Base-by-base conservation (phyloP, 208 protist species). In the Trypanosoma avium region DNA sequence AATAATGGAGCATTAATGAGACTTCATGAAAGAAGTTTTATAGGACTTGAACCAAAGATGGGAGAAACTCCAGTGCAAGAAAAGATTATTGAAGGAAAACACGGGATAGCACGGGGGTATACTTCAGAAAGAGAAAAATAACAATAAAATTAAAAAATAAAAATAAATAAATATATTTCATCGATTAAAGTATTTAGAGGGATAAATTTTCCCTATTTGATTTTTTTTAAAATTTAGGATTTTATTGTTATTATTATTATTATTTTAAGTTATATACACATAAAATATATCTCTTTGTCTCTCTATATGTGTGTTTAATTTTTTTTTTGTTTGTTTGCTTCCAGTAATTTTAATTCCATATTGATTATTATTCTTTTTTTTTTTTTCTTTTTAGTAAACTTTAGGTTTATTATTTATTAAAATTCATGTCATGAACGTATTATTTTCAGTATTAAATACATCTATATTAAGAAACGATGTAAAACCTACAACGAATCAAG, bases 91-190 rank as follows among this genome's bases (percentile, higher is more conserved):
- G 62, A 92, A 17, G 91, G 91, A 24, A 77, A 77, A 9, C 77
- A 88, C 59, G 91, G 91, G 38, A 94, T 97, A 50, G 91, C 91
- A 0, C 66, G 77, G 17, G 87, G 85, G 12, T 97, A 97, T 62
- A 70, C 76, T 27, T 67, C 75, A 10, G 86, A 91, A 61, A 63
- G 72, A 21, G 43, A 36, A 36, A 29, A 49, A 13, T 61, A 73
- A 27, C 32, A 72, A 32, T 22, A 32, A 46, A 38, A 38, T 42
- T n/a, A 42, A 42, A 15, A 42, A 42, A 42, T 13, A 42, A 42
- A 42, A 42, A 42, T 13, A 9, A 42, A 42, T 3, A 42, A 9
- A 42, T n/a, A 42, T n/a, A 42, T 15, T 42, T 15, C 7, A n/a
- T n/a, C n/a, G n/a, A 38, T 42, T n/a, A 42, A 42, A 15, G 17